These are phyloP conservation scores for Neoboletus subvelutipes DNA, from an alignment of 768 basidiomycete genomes.

Conservation along the genomic window DNA sequence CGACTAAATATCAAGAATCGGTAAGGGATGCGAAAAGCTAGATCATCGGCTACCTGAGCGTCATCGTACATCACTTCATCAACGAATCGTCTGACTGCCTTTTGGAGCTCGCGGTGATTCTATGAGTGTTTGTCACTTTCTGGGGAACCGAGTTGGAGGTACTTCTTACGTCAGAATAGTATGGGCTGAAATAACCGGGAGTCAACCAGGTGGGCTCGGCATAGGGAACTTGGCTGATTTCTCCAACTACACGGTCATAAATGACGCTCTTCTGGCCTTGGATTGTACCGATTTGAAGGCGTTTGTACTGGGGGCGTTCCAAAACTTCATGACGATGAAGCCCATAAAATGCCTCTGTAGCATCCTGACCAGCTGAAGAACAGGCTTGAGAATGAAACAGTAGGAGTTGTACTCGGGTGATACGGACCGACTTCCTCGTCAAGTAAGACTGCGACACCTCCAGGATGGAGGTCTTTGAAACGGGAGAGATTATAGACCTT, in stretches of 20 bases:
- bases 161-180: slow-evolving; percentile 61
- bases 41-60: slow-evolving; percentile 29
- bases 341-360: slow-evolving; percentile 84
- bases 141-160: background rate
- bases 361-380: slow-evolving; percentile 73
- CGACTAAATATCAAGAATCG: slow-evolving; percentile 33
- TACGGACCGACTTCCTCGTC: slow-evolving; percentile 70
- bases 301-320: slow-evolving; percentile 66
- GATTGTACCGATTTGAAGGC: slow-evolving; percentile 74
- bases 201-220: slow-evolving; percentile 85
- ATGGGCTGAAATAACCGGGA: slow-evolving; percentile 64
- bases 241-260: slow-evolving; percentile 49
- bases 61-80: slow-evolving; percentile 60
- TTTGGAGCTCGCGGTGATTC: slow-evolving; percentile 50
- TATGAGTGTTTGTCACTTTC: slow-evolving; percentile 24
- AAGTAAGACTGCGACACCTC: slow-evolving; percentile 76
- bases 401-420: background rate
- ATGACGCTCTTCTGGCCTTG: slow-evolving; percentile 60
- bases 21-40: slow-evolving; percentile 15
- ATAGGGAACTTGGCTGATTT: slow-evolving; percentile 76
- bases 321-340: slow-evolving; percentile 88
- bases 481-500: slow-evolving; percentile 82
- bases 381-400: background rate
- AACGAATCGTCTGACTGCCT: slow-evolving; percentile 56
- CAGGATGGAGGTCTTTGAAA: slow-evolving; percentile 82